Conservation (phyloP, 331 rosid species). For the Cydonia oblonga region DNA sequence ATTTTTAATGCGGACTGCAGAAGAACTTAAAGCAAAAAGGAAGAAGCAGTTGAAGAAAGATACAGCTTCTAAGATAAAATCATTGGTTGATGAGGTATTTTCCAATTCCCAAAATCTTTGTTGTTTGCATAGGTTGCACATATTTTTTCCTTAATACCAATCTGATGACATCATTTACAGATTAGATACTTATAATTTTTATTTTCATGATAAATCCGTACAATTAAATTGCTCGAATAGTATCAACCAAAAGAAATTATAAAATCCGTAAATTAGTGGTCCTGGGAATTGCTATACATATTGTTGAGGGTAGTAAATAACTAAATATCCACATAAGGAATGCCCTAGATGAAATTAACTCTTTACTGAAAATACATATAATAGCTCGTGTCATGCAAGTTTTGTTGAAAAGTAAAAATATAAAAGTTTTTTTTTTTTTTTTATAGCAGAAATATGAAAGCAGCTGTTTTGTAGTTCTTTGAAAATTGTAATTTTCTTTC, state of each 20-base stretch:
- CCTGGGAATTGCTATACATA: background rate
- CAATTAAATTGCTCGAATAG: background rate
- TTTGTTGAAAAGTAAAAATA: background rate
- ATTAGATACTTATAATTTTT: background rate
- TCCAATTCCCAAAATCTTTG: conserved; percentile 2
- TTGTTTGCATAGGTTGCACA: background rate
- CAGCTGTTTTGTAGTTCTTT: background rate
- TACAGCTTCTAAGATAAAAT: conserved; percentile 87
- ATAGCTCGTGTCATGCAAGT: background rate
- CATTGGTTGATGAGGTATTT: conserved; percentile 86
- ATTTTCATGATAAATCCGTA: background rate
- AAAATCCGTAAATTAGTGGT: background rate
- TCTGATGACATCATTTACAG: conserved; percentile 1
- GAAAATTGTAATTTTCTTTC: background rate
- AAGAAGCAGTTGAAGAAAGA: conserved; percentile 90
- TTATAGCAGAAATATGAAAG: background rate
- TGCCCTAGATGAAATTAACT: background rate
- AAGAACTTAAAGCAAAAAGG: conserved; percentile 88
- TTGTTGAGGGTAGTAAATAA: background rate
- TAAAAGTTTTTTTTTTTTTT: background rate
- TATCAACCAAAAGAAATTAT: background rate
- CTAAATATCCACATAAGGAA: background rate
- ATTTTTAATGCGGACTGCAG: conserved; percentile 43
- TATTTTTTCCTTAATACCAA: background rate
- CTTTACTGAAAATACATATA: background rate